Base-by-base conservation (phyloP, 179 eudicot genomes). In the Vitellaria paradoxa region DNA sequence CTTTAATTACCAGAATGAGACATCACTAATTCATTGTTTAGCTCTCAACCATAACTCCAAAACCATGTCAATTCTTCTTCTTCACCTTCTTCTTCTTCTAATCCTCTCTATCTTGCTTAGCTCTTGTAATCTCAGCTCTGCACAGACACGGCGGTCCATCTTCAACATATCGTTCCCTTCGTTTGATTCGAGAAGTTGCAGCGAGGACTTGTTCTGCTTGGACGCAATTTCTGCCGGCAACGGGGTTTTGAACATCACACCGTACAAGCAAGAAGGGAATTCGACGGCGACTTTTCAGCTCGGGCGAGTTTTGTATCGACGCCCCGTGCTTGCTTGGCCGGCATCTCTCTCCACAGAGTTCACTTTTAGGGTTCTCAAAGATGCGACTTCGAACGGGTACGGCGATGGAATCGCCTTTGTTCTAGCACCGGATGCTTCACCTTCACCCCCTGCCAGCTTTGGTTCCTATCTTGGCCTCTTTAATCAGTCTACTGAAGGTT, bases 401-500 rank as follows among this genome's bases (percentile, higher is more conserved):
- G 79, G 79, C 13, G 79, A 77, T 11, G 79, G 79, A 18, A 77
- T 77, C 74, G 42, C 79, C 3, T 68, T 77, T 59, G 59, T 77
- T 12, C 12, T 77, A 20, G 79, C 74, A 1, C 74, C 68, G 57
- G 79, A 77, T 47, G 56, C 0, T 9, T 14, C n/a, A 8, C 57
- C 73, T 9, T 60, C 79, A 5, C 66, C 79, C 0, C 18, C 26
- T 2, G 7, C 14, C 0, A 77, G 79, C 53, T 77, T 21, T 15
- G 79, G 79, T 9, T 68, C 74, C 0, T 77, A 18, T 15, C 52
- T 77, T 61, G 79, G 79, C 0, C 23, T 77, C 40, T 77, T 77
- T 77, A 57, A 77, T 68, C 57, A 77, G 65, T 67, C 52, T 5
- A 77, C 61, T 12, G 23, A 68, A 45, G 73, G 79, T 77, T 6